phyloP scores from a whole-genome alignment of 805 yeast genomes.

The Wickerhamomyces queroliae region DNA sequence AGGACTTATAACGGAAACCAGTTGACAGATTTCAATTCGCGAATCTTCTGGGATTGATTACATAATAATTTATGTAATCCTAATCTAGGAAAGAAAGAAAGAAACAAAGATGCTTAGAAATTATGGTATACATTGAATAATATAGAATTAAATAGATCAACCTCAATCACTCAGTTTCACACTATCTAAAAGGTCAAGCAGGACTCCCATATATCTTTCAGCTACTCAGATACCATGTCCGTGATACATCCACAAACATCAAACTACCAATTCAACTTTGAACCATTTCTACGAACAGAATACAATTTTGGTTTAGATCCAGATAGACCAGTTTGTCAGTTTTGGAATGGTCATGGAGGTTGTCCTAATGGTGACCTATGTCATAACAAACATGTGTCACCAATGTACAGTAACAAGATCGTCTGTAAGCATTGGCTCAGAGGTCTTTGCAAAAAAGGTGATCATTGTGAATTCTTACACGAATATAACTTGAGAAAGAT shows the following conservation, averaged over 20 bases:
- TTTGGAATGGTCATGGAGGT: constrained; percentile 54
- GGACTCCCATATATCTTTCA: no score
- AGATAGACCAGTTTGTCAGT: constrained; percentile 82
- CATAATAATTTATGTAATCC: neutral
- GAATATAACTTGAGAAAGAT: constrained; percentile 90
- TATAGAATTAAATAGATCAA: no score
- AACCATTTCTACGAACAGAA: constrained; percentile 75
- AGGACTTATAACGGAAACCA: no score
- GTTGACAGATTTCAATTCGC: no score
- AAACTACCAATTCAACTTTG: constrained; percentile 57
- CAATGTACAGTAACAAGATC: constrained; percentile 62
- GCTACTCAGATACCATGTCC: constrained; percentile 21
- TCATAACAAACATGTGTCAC: constrained; percentile 78
- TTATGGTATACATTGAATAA: no score
- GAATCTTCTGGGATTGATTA: constrained; percentile 4
- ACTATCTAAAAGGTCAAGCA: no score
- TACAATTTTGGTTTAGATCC: constrained; percentile 82
- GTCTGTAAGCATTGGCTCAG: constrained; percentile 98
- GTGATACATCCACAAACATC: constrained; percentile 34
- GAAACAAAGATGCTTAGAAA: neutral
- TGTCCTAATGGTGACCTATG: constrained; percentile 88
- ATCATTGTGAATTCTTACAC: constrained; percentile 92
- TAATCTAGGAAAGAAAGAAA: neutral
- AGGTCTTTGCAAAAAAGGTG: constrained; percentile 95
- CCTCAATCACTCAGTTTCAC: no score